phyloP scores from a whole-genome alignment of 768 basidiomycete species.

The Leccinum ochraceum region DNA sequence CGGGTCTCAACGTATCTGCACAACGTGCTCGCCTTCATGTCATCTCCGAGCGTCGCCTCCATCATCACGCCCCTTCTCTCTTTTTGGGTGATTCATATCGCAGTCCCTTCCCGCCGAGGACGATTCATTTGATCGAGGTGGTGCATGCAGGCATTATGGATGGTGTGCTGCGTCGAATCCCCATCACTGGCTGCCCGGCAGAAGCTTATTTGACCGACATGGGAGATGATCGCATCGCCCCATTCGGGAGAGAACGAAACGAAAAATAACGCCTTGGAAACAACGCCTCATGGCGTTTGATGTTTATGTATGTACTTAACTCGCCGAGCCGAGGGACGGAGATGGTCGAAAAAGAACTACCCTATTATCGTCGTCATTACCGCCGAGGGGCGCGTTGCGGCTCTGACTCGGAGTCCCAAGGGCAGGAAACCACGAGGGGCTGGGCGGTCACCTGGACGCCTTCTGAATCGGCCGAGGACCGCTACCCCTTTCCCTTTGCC shows the following conservation, averaged over 20 bases:
- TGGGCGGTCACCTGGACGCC: neutral
- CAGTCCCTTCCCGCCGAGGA: neutral
- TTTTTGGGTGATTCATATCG: neutral
- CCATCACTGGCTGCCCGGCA: constrained; percentile 1
- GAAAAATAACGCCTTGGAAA: constrained; percentile 3
- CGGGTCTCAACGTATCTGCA: constrained; percentile 6
- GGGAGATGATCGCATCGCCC: constrained; percentile 3
- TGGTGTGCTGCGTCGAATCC: neutral
- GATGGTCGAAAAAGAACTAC: constrained; percentile 11
- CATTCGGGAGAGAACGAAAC: constrained; percentile 4
- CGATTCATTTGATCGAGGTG: neutral
- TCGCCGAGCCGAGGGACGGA: constrained; percentile 9
- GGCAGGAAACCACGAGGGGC: constrained; percentile 30
- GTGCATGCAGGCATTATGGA: neutral
- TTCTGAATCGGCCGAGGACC: neutral
- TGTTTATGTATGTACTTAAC: neutral
- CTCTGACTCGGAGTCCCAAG: constrained; percentile 5
- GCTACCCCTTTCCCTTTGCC: neutral
- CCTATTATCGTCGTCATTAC: constrained; percentile 5
- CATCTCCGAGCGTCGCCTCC: constrained; percentile 24
- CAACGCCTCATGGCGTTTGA: constrained; percentile 4
- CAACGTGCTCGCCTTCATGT: constrained; percentile 17
- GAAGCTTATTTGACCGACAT: constrained; percentile 7
- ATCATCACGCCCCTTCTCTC: constrained; percentile 9
- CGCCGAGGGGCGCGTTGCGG: constrained; percentile 6